Base-by-base conservation (phyloP, 148 eudicot species). In the Silene latifolia region DNA sequence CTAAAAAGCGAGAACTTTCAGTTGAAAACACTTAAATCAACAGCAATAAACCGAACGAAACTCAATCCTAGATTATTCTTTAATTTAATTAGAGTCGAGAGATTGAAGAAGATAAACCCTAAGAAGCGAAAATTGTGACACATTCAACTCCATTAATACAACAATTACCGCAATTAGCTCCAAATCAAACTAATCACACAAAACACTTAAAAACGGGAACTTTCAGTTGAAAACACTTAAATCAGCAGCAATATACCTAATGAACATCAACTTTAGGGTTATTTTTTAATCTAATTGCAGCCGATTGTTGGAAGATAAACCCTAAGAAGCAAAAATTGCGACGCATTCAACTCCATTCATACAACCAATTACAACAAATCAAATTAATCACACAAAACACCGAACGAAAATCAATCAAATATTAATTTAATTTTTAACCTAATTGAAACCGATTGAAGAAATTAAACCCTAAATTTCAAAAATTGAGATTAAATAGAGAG, bases 401-500 rank as follows among this genome's bases (percentile, higher is more conserved):
- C 63, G 10, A 60, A 7, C 11, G 10, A 60, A 21, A 60, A 19
- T 60, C 65, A 62, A 23, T 62, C 0, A 1, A 23, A 23, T 0
- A 35, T 10, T 25, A 13, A 10, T 62, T 10, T 25, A 13, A 10
- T 62, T 62, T 58, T 10, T 24, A 62, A 10, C 35, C 65, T 24
- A 62, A 24, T 23, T 39, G 44, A 8, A 23, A 25, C 4, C 35
- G 13, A 67, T 53, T 66, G 17, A 60, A 46, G 10, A 14, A 27
- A 75, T 54, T 8, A 29, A 12, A 25, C 51, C 39, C 69, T 66
- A 35, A 5, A 39, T 7, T 13, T 23, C 10, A 20, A 47, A 79
- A 74, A 46, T 74, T 15, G 78, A 62, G 69, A 75, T 53, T 46
- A 51, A 44, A 70, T 8, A 3, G 63, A 7, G 23, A 39, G 59